Conservation (phyloP, 2,329 filamentous ascomycete genomes). For the Coniochaeta prunicola region DNA sequence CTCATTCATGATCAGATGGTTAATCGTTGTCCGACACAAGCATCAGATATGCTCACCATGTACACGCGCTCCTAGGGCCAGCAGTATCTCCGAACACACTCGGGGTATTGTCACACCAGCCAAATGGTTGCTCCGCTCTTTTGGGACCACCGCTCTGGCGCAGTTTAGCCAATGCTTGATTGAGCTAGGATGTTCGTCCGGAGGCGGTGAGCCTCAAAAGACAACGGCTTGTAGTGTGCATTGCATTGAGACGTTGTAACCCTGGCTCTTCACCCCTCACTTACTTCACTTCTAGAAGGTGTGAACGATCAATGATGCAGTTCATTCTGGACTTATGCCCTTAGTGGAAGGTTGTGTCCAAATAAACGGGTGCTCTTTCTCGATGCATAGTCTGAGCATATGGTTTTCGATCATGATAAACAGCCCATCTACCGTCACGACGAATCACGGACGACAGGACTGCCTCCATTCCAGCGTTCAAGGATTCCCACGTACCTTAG, state of each 20-base stretch:
- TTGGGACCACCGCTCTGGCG: neutral
- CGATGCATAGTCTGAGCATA: no score
- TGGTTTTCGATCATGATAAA: neutral
- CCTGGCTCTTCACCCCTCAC: neutral
- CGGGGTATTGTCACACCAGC: neutral
- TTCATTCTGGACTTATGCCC: no score
- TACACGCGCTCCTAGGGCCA: neutral
- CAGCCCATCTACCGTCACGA: neutral
- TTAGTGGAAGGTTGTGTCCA: neutral
- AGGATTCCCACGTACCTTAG: neutral
- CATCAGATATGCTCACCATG: neutral
- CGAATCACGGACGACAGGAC: neutral
- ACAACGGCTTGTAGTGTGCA: neutral
- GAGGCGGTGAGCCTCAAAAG: neutral
- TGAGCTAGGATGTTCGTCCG: neutral
- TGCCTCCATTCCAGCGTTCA: neutral
- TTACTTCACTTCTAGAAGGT: neutral
- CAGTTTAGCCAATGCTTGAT: neutral
- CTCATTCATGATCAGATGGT: neutral
- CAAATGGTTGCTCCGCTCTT: neutral
- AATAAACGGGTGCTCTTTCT: neutral
- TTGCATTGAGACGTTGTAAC: neutral
- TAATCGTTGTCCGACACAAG: neutral
- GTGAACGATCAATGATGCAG: neutral
- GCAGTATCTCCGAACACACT: neutral